phyloP scores from a whole-genome alignment of 257 asterid genomes.

The Solanum megistacrolobum region DNA sequence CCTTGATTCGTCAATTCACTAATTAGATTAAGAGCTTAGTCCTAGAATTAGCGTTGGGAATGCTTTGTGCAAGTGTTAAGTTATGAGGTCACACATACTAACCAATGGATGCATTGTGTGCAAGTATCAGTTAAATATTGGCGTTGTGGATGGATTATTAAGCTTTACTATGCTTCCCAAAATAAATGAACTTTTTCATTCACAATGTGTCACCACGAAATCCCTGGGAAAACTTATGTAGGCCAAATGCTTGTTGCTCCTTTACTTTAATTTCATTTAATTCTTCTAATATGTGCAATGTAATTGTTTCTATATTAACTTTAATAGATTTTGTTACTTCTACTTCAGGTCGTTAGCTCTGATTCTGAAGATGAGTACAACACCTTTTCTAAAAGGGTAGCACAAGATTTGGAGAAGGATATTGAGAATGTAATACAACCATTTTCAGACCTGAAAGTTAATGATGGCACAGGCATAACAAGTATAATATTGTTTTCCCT shows the following conservation, averaged over 20 bases:
- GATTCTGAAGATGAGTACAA: constrained; percentile 59
- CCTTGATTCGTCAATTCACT: background rate
- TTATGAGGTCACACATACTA: background rate
- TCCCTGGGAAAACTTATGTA: background rate
- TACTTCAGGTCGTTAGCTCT: constrained; percentile 43
- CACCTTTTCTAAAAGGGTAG: background rate
- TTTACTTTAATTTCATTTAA: background rate
- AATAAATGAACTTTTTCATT: background rate
- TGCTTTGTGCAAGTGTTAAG: background rate
- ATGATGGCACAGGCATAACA: constrained; percentile 27
- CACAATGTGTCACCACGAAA: background rate
- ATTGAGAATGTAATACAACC: constrained; percentile 50
- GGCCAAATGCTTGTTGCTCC: background rate
- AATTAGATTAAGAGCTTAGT: background rate
- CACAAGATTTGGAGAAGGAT: constrained; percentile 26
- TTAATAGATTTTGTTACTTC: background rate
- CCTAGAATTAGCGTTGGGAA: background rate
- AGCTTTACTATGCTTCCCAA: background rate
- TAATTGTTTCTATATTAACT: background rate
- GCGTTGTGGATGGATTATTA: background rate
- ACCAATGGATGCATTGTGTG: background rate
- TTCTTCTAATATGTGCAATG: background rate
- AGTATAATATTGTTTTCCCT: background rate
- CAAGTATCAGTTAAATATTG: background rate
- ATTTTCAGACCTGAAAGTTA: constrained; percentile 46